These are phyloP conservation scores for Aureobasidium subglaciale DNA, from an alignment of 2,329 filamentous ascomycete species.

Conservation along the genomic window DNA sequence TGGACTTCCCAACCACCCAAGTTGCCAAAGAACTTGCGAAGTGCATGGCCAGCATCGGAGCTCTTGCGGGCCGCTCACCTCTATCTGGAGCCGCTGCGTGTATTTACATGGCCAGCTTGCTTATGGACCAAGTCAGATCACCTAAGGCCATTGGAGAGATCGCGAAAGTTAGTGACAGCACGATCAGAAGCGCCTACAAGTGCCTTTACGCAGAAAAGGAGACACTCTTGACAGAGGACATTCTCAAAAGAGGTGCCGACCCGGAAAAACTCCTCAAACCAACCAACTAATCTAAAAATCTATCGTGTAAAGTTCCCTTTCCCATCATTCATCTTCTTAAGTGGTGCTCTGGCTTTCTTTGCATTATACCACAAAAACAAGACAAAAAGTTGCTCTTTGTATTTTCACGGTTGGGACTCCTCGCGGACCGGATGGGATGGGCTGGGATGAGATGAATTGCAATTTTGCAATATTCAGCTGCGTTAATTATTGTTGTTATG, in stretches of 20 bases:
- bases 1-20: conserved; percentile 69
- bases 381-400: neutral
- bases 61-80: conserved; percentile 85
- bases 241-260: conserved; percentile 66
- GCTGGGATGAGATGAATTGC: too few species aligned
- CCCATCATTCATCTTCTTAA: neutral
- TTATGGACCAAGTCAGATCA: conserved; percentile 70
- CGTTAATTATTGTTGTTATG: too few species aligned
- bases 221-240: conserved; percentile 65
- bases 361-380: neutral
- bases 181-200: conserved; percentile 93
- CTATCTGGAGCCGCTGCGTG: conserved; percentile 90
- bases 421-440: too few species aligned
- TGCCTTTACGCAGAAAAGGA: conserved; percentile 70
- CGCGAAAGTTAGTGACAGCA: conserved; percentile 90
- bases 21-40: conserved; percentile 73
- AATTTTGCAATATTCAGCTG: too few species aligned
- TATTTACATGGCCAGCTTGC: conserved; percentile 89
- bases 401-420: too few species aligned
- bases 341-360: neutral
- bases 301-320: neutral
- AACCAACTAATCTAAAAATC: neutral
- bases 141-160: conserved; percentile 82
- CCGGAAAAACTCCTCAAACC: conserved; percentile 60
- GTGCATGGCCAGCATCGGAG: conserved; percentile 67